phyloP scores from a whole-genome alignment of 495 filamentous ascomycete genomes.

The Niebla homalea region DNA sequence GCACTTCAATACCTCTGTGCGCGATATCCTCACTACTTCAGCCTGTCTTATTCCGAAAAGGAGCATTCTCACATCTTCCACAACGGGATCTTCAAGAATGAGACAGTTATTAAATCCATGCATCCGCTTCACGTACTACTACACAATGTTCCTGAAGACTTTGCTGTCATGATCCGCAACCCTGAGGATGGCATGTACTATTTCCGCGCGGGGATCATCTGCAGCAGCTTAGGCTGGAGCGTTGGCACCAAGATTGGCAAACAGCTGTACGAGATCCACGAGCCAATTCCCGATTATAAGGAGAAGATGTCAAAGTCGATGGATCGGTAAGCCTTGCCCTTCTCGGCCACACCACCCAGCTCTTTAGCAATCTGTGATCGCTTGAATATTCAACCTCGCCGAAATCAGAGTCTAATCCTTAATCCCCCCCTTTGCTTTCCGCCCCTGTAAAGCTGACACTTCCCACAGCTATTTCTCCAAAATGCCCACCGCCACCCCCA shows the following conservation, averaged over 20 bases:
- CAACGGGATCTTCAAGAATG: slow-evolving; percentile 56
- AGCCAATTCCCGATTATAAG: slow-evolving; percentile 71
- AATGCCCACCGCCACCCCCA: slow-evolving; percentile 58
- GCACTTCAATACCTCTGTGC: slow-evolving; percentile 62
- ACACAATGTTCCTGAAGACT: slow-evolving; percentile 81
- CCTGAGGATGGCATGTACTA: slow-evolving; percentile 59
- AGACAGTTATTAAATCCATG: slow-evolving; percentile 46
- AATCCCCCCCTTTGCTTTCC: background rate
- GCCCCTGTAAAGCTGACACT: background rate
- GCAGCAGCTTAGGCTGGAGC: slow-evolving; percentile 73
- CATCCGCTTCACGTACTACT: slow-evolving; percentile 62
- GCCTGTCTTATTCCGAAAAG: slow-evolving; percentile 27
- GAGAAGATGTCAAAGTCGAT: slow-evolving; percentile 85
- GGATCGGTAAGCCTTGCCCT: slow-evolving; percentile 46
- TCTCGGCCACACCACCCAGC: background rate
- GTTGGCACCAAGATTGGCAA: slow-evolving; percentile 61
- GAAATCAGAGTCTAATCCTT: too few species aligned
- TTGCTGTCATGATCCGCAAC: slow-evolving; percentile 65
- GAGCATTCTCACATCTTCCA: slow-evolving; percentile 46
- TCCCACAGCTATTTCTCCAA: slow-evolving; percentile 60
- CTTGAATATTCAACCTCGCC: too few species aligned
- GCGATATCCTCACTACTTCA: slow-evolving; percentile 72
- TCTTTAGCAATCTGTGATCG: too few species aligned
- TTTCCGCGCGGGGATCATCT: slow-evolving; percentile 67
- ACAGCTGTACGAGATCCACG: slow-evolving; percentile 62